These are phyloP conservation scores for Adiantum capillusveneris DNA, from an alignment of 75 land plant genomes.

Conservation along the genomic window DNA sequence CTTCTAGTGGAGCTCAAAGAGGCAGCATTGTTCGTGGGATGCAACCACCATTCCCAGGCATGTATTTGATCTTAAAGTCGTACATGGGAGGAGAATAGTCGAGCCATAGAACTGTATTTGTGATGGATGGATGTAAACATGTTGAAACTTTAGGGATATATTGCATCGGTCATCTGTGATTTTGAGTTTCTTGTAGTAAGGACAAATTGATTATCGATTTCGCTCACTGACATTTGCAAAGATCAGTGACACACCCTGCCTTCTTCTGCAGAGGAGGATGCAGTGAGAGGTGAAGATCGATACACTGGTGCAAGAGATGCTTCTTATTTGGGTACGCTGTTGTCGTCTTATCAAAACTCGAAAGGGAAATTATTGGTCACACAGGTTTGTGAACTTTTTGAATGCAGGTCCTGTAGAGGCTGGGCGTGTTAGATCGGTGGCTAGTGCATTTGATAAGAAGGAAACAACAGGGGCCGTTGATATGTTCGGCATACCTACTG, in stretches of 20 bases:
- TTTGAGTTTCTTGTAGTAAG: too few species aligned
- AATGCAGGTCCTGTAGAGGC: neutral
- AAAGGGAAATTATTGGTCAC: too few species aligned
- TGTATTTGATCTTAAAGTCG: neutral
- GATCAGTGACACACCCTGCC: too few species aligned
- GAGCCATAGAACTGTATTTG: too few species aligned
- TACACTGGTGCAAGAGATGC: neutral
- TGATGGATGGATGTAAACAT: too few species aligned
- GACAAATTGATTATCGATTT: too few species aligned
- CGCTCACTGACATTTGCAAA: too few species aligned
- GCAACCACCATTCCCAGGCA: neutral
- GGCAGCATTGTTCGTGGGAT: neutral
- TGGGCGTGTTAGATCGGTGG: constrained; percentile 3
- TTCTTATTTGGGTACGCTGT: neutral
- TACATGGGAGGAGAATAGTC: too few species aligned
- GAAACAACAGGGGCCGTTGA: neutral
- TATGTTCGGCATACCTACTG: neutral
- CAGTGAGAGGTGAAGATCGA: neutral
- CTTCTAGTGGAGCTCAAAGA: constrained; percentile 1
- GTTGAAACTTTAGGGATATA: too few species aligned
- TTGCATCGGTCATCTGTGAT: too few species aligned
- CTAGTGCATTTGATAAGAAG: constrained; percentile 5
- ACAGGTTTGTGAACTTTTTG: neutral
- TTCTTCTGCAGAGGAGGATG: constrained; percentile 1
- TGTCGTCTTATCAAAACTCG: too few species aligned